Evolutionary conservation across 495 filamentous ascomycete species (phyloP).

Genomic region (Achaetomiella virescens): DNA sequence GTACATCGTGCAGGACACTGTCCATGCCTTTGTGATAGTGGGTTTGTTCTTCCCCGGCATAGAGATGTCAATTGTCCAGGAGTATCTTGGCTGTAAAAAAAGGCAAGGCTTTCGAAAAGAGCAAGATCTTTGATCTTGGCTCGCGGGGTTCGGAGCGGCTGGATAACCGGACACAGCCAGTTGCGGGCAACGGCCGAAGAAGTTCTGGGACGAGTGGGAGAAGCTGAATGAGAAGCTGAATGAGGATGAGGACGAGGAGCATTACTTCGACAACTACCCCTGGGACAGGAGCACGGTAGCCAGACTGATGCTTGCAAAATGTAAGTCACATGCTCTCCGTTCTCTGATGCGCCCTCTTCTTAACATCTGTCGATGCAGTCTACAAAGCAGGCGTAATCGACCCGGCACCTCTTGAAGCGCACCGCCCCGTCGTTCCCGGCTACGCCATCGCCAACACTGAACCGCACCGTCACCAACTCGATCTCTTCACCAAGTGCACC

Average conservation of each 20-base stretch:
- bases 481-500: slow-evolving; percentile 42
- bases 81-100: slow-evolving; percentile 30
- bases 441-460: slow-evolving; percentile 34
- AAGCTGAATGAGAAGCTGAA: too few species aligned
- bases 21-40: slow-evolving; percentile 36
- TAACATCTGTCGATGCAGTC: slow-evolving; percentile 32
- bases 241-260: slow-evolving; percentile 1
- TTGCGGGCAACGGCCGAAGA: slow-evolving; percentile 28
- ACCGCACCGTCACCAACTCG: slow-evolving; percentile 28
- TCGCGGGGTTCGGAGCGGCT: too few species aligned
- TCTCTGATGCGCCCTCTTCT: not conserved
- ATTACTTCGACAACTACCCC: too few species aligned
- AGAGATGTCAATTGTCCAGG: slow-evolving; percentile 18
- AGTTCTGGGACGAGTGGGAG: slow-evolving; percentile 37
- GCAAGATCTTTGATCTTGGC: slow-evolving; percentile 33
- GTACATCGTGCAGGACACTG: slow-evolving; percentile 36
- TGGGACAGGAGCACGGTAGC: too few species aligned
- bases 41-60: slow-evolving; percentile 37
- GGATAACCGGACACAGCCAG: slow-evolving; percentile 11
- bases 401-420: slow-evolving; percentile 23
- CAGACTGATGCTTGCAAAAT: too few species aligned
- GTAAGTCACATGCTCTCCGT: too few species aligned
- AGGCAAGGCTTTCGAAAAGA: slow-evolving; percentile 29
- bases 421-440: slow-evolving; percentile 26
- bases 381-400: slow-evolving; percentile 40